Evolutionary conservation across 2,329 filamentous ascomycete species (phyloP).

Genomic region (Tolypocladium sp.): DNA sequence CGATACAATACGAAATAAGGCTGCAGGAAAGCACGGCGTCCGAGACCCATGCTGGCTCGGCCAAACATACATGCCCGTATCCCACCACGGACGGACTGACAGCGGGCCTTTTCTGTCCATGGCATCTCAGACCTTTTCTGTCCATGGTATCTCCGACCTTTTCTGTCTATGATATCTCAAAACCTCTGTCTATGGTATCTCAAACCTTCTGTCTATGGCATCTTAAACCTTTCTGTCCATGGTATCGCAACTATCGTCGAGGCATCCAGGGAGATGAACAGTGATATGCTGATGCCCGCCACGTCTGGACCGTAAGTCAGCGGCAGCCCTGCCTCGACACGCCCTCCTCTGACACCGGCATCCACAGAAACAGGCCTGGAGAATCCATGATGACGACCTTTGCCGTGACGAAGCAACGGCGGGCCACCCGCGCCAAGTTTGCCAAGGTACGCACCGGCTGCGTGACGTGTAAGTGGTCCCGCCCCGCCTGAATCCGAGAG

Average conservation of each 20-base stretch:
- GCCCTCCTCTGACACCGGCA: background rate
- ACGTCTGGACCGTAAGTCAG: background rate
- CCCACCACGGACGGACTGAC: background rate
- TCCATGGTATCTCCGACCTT: background rate
- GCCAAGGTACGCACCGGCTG: slow-evolving; percentile 22
- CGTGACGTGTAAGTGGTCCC: slow-evolving; percentile 17
- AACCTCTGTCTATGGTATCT: background rate
- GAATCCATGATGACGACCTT: slow-evolving; percentile 7
- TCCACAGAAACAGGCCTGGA: background rate
- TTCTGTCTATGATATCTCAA: background rate
- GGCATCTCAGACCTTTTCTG: background rate
- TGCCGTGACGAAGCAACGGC: slow-evolving; percentile 5
- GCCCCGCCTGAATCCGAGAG: background rate
- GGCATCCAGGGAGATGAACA: background rate
- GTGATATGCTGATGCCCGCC: background rate
- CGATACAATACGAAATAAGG: background rate
- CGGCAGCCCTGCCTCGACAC: background rate
- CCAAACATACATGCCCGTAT: background rate
- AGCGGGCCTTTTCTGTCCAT: too few relatives aligned
- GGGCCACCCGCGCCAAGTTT: slow-evolving; percentile 16
- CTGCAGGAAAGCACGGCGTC: background rate
- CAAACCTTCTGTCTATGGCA: background rate
- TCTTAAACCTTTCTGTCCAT: background rate
- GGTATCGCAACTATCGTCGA: background rate
- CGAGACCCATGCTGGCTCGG: background rate